Evolutionary conservation across 495 filamentous ascomycete genomes (phyloP).

Genomic region (Penicillium psychrofluorescens): DNA sequence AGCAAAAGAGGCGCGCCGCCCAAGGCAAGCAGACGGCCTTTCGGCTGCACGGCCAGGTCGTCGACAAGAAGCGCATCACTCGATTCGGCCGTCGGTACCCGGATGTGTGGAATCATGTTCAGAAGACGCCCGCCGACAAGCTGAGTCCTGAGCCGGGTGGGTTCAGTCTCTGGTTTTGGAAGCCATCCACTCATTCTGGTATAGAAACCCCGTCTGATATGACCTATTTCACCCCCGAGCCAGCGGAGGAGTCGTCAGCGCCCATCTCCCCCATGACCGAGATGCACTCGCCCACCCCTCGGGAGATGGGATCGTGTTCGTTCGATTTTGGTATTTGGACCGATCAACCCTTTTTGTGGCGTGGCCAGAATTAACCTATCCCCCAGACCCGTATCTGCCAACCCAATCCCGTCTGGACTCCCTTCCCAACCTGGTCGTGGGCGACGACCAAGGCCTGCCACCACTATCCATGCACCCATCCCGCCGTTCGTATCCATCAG

Average conservation of each 20-base stretch:
- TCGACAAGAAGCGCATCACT: conserved; percentile 32
- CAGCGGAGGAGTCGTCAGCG: conserved; percentile 20
- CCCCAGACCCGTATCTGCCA: conserved; percentile 13
- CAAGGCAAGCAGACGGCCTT: conserved; percentile 38
- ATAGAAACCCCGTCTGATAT: conserved; percentile 37
- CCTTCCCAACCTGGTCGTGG: conserved; percentile 19
- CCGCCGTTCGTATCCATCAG: not conserved
- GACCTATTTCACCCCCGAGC: conserved; percentile 35
- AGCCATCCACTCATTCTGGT: not conserved
- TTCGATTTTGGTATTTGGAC: conserved; percentile 13
- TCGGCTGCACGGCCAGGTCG: conserved; percentile 28
- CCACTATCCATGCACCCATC: conserved; percentile 10
- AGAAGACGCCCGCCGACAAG: conserved; percentile 8
- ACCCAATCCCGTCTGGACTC: conserved; percentile 15
- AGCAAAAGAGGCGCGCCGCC: conserved; percentile 36
- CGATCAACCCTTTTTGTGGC: not conserved
- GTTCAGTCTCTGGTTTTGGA: conserved; percentile 1
- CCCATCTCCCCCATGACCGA: conserved; percentile 30
- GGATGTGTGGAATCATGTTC: conserved; percentile 16
- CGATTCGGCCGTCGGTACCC: conserved; percentile 33
- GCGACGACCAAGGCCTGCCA: conserved; percentile 10
- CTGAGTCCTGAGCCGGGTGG: conserved; percentile 31
- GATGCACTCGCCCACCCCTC: conserved; percentile 15
- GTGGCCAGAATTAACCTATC: not conserved
- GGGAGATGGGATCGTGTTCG: conserved; percentile 18